Base-by-base conservation (phyloP, 1,139 yeast species). In the Suhomyces maxii region DNA sequence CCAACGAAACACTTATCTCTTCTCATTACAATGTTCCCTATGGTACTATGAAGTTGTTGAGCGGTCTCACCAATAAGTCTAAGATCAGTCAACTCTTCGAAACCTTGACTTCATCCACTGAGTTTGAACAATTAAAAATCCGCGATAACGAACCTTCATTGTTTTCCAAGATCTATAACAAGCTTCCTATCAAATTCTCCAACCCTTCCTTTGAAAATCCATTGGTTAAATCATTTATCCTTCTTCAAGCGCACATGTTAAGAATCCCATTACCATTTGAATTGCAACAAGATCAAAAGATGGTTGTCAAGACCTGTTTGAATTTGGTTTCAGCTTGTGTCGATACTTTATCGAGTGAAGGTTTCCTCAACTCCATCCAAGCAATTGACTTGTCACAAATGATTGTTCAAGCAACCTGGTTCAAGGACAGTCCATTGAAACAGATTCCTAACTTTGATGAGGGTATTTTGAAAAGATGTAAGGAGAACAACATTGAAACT, bases 301-400 rank as follows among this genome's bases (percentile, higher is more conserved):
- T 60, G 2, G 76, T 90, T 2, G 61, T 90, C 13, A 67, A 69
- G 28, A 76, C 67, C 40, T 65, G 80, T 0, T 53, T 85, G 39
- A 72, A 71, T 3, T 60, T 90, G 31, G 66, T 89, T 8, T 76
- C 82, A 54, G 89, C 93, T 0, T 71, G 83, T 47, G 84, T 89
- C 28, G 97, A 93, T 62, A 70, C 85, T 1, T 68, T 90, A 38
- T 83, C 96, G 0, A 82, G 91, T 53, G 91, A 89, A 49, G 97
- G 98, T 0, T 73, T 76, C 53, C 67, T 91, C 58, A 87, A 83
- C 61, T 90, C 96, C 0, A 74, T 89, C 53, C 77, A 79, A 44
- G 95, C 90, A 0, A 89, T 93, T 87, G 98, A 93, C 61, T 63
- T 91, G 47, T 80, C 88, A 1, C 99, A 93, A 60, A 88, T 90